Conservation (phyloP, 2,329 filamentous ascomycete species). For the Fusarium protoensiforme region DNA sequence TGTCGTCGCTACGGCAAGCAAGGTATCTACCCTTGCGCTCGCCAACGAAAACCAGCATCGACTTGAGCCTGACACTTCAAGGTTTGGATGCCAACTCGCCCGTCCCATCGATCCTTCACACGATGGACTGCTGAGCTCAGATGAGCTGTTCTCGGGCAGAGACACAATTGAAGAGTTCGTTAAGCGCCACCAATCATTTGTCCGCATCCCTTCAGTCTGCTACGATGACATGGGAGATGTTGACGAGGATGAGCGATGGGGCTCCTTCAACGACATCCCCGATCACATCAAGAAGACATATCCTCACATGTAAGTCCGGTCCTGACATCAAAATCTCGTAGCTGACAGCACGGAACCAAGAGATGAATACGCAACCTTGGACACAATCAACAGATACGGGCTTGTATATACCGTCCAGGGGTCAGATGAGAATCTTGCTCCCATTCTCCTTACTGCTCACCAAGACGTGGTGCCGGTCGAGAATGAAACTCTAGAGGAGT, state of each 20-base stretch:
- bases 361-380: constrained; percentile 54
- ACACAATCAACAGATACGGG: constrained; percentile 69
- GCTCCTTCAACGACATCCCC: constrained; percentile 60
- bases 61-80: background rate
- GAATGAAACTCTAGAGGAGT: constrained; percentile 50
- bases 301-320: constrained; percentile 53
- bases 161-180: constrained; percentile 51
- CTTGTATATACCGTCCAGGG: constrained; percentile 69
- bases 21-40: background rate
- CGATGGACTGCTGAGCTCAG: constrained; percentile 43
- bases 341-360: constrained; percentile 29
- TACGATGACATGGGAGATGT: constrained; percentile 65
- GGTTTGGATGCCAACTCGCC: constrained; percentile 42
- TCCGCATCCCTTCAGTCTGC: constrained; percentile 62
- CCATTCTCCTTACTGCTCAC: constrained; percentile 52
- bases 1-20: background rate
- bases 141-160: constrained; percentile 43
- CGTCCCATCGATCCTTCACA: constrained; percentile 40
- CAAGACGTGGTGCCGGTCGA: constrained; percentile 56
- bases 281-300: constrained; percentile 58
- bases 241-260: constrained; percentile 63
- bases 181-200: constrained; percentile 61
- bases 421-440: constrained; percentile 57
- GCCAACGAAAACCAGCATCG: background rate
- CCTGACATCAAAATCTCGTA: no score